Base-by-base conservation (phyloP, 116 monocot genomes). In the Dioscorea cayenensis region DNA sequence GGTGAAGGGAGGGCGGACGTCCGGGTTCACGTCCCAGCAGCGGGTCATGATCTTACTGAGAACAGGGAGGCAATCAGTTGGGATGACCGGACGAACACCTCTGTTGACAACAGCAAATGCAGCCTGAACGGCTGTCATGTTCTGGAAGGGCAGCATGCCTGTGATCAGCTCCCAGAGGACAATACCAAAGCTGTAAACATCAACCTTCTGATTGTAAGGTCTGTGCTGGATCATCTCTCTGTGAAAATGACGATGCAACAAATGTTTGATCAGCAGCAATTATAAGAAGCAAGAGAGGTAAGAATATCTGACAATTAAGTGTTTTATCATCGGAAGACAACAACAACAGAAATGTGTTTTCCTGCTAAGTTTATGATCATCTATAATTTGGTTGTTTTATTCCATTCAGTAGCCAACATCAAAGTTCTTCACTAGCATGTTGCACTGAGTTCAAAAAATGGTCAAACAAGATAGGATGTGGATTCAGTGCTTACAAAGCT, bases 211-310 rank as follows among this genome's bases (percentile, higher is more conserved):
- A 60, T 72, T 87, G 74, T 96, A 96, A 0, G 92, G 92, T 67
- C 95, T 78, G 74, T 92, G 95, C 77, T 92, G 95, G 66, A 96
- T 92, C 95, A 96, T 92, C 82, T 96, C 92, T 63, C 95, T 96
- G 90, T 21, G 77, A 50, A 55, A 66, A 36, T 32, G 48, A 35
- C 12, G 60, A 64, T 7, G 29, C 20, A n/a, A 51, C 17, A 7
- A 60, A n/a, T 19, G 21, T n/a, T n/a, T 3, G 60, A 60, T 22
- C 32, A 32, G 32, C 32, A 32, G 32, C 4, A 32, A 32, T 32
- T 32, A 29, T 32, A 32, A 32, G 32, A 60, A 13, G 60, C 60
- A 60, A 60, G 60, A 60, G 48, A 1, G 6, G 51, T 51, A 17
- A 51, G 32, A 32, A 32, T 32, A 32, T 1, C 32, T 32, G 32